Conservation (phyloP, 768 basidiomycete species). For the Leccinum boreale region DNA sequence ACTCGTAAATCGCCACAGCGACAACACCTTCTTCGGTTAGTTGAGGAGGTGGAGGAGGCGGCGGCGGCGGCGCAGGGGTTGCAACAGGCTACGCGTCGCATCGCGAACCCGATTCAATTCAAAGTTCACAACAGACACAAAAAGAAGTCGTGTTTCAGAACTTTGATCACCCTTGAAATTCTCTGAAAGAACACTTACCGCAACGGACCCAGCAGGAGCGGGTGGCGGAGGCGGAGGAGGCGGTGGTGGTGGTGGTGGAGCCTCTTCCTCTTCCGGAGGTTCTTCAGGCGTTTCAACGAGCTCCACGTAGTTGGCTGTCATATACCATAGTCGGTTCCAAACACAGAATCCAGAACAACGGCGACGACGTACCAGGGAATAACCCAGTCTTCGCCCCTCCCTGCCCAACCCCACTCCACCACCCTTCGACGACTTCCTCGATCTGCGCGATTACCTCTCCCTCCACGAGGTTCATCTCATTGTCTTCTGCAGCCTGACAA, state of each 20-base stretch:
- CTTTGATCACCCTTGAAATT: background rate
- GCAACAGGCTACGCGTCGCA: slow-evolving; percentile 28
- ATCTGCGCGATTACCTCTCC: slow-evolving; percentile 81
- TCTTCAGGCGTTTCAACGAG: slow-evolving; percentile 50
- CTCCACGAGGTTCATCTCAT: slow-evolving; percentile 77
- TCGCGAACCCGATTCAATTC: background rate
- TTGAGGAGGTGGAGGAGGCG: slow-evolving; percentile 44
- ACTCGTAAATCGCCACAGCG: slow-evolving; percentile 66
- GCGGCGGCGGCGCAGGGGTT: slow-evolving; percentile 33
- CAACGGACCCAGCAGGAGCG: slow-evolving; percentile 38
- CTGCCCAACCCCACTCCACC: slow-evolving; percentile 82
- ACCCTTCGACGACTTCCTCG: slow-evolving; percentile 83
- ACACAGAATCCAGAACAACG: background rate
- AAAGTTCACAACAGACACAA: background rate
- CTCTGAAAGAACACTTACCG: slow-evolving; percentile 28
- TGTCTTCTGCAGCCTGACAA: slow-evolving; percentile 71
- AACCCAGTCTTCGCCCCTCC: slow-evolving; percentile 68
- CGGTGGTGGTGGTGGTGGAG: slow-evolving; percentile 54
- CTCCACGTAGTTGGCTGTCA: slow-evolving; percentile 83
- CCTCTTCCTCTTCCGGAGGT: slow-evolving; percentile 36
- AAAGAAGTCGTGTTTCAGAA: background rate
- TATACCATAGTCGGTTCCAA: background rate
- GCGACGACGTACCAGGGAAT: slow-evolving; percentile 68
- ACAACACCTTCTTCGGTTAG: slow-evolving; percentile 56
- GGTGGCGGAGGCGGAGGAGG: slow-evolving; percentile 39